phyloP scores from a whole-genome alignment of 768 basidiomycete genomes.

The Dacryopinax spathularia region DNA sequence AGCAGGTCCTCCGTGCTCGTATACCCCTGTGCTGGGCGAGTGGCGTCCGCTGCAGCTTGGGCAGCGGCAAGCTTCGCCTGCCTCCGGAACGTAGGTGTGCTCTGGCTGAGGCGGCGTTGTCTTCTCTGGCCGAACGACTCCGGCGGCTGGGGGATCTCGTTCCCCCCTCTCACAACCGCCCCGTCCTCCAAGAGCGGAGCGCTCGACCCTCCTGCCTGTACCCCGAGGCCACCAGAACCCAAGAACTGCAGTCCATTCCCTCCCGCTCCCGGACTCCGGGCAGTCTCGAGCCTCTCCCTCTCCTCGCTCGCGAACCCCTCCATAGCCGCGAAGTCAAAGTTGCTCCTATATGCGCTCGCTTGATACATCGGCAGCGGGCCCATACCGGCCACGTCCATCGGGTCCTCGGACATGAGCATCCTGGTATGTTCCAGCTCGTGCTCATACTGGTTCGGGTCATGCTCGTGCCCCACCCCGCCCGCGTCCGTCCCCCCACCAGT shows the following conservation, averaged over 20 bases:
- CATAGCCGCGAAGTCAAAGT: constrained; percentile 61
- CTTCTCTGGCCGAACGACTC: constrained; percentile 33
- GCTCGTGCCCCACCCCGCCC: background rate
- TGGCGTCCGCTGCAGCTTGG: constrained; percentile 39
- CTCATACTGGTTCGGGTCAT: constrained; percentile 11
- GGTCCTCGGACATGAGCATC: constrained; percentile 17
- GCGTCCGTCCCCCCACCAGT: background rate
- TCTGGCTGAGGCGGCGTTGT: constrained; percentile 78
- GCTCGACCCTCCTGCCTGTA: background rate
- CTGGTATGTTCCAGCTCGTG: constrained; percentile 18
- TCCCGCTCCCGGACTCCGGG: constrained; percentile 24
- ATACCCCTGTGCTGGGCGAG: constrained; percentile 14
- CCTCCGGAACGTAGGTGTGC: constrained; percentile 46
- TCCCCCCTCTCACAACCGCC: background rate
- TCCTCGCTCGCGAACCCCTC: constrained; percentile 65
- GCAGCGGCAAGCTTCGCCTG: constrained; percentile 83
- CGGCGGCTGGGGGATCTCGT: constrained; percentile 11
- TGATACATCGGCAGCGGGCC: constrained; percentile 58
- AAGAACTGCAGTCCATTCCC: constrained; percentile 6
- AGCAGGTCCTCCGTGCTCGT: constrained; percentile 9
- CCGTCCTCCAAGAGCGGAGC: constrained; percentile 3
- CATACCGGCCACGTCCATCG: constrained; percentile 12
- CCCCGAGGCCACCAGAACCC: constrained; percentile 6
- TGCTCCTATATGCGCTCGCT: constrained; percentile 35
- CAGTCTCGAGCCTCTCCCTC: constrained; percentile 47